A percentile compares a stretch with the other conserved stretches of the same genome.
phyloP scores from a whole-genome alignment of 1,284 basidiomycete genomes.

The Agroathelia rolfsii region DNA sequence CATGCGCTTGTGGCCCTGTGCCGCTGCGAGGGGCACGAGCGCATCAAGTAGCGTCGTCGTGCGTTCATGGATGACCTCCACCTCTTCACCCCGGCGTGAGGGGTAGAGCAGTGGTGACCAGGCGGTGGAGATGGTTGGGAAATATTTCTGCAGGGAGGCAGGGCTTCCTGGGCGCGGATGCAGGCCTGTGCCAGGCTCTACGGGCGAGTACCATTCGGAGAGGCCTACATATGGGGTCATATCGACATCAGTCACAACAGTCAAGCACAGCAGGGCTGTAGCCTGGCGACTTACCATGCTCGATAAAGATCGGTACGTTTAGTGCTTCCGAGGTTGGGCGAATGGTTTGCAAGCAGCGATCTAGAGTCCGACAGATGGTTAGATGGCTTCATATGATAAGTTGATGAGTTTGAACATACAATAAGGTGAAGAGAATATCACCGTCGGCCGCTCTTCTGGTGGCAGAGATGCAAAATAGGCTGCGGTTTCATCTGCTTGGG shows the following conservation, averaged over 20 bases:
- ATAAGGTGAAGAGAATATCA: constrained; percentile 72
- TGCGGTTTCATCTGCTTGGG: constrained; percentile 70
- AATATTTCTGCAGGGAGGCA: constrained; percentile 36
- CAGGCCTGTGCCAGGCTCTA: constrained; percentile 52
- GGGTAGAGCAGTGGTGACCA: constrained; percentile 64
- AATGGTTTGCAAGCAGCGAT: constrained; percentile 78
- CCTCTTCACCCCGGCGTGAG: constrained; percentile 61
- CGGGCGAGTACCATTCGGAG: constrained; percentile 80
- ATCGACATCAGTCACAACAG: background rate
- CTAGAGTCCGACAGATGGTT: constrained; percentile 24
- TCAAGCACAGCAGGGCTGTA: background rate
- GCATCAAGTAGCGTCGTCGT: constrained; percentile 39
- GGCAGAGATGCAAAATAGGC: constrained; percentile 57
- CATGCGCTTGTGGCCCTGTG: constrained; percentile 36
- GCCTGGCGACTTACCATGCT: constrained; percentile 47
- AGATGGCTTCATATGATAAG: background rate
- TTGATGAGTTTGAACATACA: constrained; percentile 35
- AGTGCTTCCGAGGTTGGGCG: constrained; percentile 54
- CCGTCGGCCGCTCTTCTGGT: constrained; percentile 58
- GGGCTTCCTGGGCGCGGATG: constrained; percentile 61
- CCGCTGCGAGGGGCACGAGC: constrained; percentile 43
- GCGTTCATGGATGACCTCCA: constrained; percentile 56
- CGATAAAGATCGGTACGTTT: constrained; percentile 58
- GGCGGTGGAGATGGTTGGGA: constrained; percentile 49
- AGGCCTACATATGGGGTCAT: constrained; percentile 37